Conservation (phyloP, 805 yeast species). For the Ogataea trehaloabstinens region DNA sequence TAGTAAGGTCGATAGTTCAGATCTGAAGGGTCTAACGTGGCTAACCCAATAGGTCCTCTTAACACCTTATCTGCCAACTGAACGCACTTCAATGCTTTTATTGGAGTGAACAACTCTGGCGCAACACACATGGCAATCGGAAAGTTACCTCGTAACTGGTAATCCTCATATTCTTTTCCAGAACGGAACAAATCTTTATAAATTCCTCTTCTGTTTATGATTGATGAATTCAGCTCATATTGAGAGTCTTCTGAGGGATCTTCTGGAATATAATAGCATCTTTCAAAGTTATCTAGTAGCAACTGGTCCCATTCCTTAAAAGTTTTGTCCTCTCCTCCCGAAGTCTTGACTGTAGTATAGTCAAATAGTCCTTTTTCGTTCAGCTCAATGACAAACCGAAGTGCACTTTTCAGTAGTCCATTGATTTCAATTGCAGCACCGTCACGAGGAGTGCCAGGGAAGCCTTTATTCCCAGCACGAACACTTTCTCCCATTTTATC, state of each 20-base stretch:
- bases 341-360: constrained; percentile 53
- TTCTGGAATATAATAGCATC: constrained; percentile 71
- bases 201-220: constrained; percentile 88
- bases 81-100: constrained; percentile 62
- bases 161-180: constrained; percentile 90
- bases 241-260: constrained; percentile 58
- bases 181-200: constrained; percentile 83
- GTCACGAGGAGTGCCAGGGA: constrained; percentile 96
- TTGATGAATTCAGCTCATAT: constrained; percentile 57
- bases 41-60: constrained; percentile 90
- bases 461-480: constrained; percentile 80
- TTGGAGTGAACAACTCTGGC: constrained; percentile 77
- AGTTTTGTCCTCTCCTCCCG: constrained; percentile 54
- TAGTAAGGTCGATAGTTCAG: constrained; percentile 90
- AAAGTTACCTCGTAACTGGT: constrained; percentile 89
- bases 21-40: constrained; percentile 90
- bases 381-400: constrained; percentile 73
- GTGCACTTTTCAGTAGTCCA: constrained; percentile 79
- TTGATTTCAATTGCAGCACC: constrained; percentile 95
- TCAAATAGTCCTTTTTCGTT: constrained; percentile 53
- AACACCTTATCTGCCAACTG: constrained; percentile 67
- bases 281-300: constrained; percentile 73
- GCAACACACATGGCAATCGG: constrained; percentile 93
- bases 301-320: constrained; percentile 72
- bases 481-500: constrained; percentile 98